Evolutionary conservation across 805 yeast species (phyloP).

Genomic region (Kuraishia piskuri): DNA sequence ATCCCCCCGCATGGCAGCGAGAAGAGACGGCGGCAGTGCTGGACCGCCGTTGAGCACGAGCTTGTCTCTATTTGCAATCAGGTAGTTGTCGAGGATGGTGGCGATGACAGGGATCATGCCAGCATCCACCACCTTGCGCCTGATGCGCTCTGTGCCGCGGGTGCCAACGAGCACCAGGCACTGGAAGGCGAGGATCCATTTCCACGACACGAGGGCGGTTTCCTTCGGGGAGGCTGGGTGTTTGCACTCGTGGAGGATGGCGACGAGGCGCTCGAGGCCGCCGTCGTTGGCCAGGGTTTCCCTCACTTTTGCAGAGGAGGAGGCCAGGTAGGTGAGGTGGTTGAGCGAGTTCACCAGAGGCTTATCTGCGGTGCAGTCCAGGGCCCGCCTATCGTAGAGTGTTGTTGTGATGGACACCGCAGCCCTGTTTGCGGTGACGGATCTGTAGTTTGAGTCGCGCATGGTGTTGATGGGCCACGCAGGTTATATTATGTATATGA

Average conservation of each 20-base stretch:
- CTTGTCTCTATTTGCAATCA: constrained; percentile 15
- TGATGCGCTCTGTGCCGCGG: constrained; percentile 79
- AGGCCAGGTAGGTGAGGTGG: constrained; percentile 79
- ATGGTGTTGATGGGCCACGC: no score
- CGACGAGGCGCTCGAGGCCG: constrained; percentile 81
- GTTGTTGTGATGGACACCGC: constrained; percentile 88
- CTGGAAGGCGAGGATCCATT: constrained; percentile 93
- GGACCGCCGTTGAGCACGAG: neutral
- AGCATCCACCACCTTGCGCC: constrained; percentile 83
- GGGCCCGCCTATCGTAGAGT: constrained; percentile 84
- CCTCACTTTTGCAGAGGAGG: constrained; percentile 80
- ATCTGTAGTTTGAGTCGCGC: constrained; percentile 87
- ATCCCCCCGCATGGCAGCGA: neutral
- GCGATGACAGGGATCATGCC: constrained; percentile 89
- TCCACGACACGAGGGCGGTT: constrained; percentile 74
- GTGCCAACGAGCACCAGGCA: constrained; percentile 88
- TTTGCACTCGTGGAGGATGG: constrained; percentile 76
- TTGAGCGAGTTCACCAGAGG: constrained; percentile 89
- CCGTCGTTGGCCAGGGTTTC: constrained; percentile 88
- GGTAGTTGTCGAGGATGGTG: constrained; percentile 83
- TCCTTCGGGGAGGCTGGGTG: constrained; percentile 21
- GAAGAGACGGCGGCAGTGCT: neutral
- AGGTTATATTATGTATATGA: no score
- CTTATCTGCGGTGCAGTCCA: constrained; percentile 82
- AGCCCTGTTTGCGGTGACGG: constrained; percentile 74